Conservation (phyloP, 129 eudicot species). For the Pulicaria dysenterica region DNA sequence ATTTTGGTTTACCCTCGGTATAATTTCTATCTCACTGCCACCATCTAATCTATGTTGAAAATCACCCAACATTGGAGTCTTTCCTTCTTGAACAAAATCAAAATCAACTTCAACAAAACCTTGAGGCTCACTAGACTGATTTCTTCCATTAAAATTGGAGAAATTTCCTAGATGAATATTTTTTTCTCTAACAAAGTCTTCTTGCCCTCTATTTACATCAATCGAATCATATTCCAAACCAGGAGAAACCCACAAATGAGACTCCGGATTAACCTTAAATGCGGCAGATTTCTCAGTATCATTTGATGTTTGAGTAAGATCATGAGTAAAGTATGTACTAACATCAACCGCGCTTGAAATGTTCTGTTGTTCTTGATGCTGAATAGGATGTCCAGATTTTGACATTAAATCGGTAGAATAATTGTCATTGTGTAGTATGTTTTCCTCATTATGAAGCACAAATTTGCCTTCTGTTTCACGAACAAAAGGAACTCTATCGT, state of each 20-base stretch:
- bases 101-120: no score
- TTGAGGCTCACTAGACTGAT: no score
- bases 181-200: background rate
- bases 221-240: conserved; percentile 1
- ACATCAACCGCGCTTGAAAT: conserved; percentile 13
- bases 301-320: conserved; percentile 32
- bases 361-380: conserved; percentile 26
- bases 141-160: no score
- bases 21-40: conserved; percentile 13
- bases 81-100: conserved; percentile 27
- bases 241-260: conserved; percentile 8
- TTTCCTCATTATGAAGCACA: conserved; percentile 22
- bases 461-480: conserved; percentile 22
- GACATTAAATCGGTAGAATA: conserved; percentile 20
- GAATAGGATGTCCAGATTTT: conserved; percentile 13
- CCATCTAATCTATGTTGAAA: no score
- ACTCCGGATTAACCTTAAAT: conserved; percentile 9
- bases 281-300: conserved; percentile 21
- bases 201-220: conserved; percentile 21
- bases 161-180: no score
- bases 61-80: background rate
- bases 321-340: conserved; percentile 21
- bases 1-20: conserved; percentile 26
- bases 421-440: conserved; percentile 17
- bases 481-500: conserved; percentile 5